A percentile compares a stretch with the other conserved stretches of the same genome.
Evolutionary conservation across 2,329 filamentous ascomycete species (phyloP).

Genomic region (Ophiocordyceps robertsii): DNA sequence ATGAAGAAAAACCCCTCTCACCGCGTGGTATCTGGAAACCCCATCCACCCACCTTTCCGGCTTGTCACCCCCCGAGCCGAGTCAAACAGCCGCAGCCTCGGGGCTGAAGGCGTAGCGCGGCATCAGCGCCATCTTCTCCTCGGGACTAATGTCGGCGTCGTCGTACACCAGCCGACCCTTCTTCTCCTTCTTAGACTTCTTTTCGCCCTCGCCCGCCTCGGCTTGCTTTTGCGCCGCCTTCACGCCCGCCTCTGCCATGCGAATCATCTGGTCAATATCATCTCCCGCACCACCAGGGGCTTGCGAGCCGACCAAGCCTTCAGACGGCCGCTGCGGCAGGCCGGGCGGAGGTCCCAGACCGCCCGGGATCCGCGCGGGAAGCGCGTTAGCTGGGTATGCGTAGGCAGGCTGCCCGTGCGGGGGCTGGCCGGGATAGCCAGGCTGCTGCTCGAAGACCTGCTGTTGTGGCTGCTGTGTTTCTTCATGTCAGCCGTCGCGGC

Average conservation of each 20-base stretch:
- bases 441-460: slow-evolving; percentile 9
- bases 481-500: no score
- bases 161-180: slow-evolving; percentile 67
- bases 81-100: background rate
- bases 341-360: slow-evolving; percentile 23
- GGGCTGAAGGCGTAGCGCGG: slow-evolving; percentile 56
- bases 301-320: slow-evolving; percentile 14
- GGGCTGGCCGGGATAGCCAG: slow-evolving; percentile 10
- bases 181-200: slow-evolving; percentile 52
- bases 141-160: slow-evolving; percentile 66
- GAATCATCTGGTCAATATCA: slow-evolving; percentile 52
- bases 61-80: background rate
- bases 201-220: slow-evolving; percentile 37
- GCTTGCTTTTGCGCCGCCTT: slow-evolving; percentile 26
- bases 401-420: slow-evolving; percentile 11
- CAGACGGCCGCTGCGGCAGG: slow-evolving; percentile 28
- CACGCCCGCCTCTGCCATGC: slow-evolving; percentile 50
- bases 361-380: slow-evolving; percentile 32
- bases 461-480: slow-evolving; percentile 8
- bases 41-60: background rate
- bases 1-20: background rate
- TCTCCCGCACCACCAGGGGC: slow-evolving; percentile 26
- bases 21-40: background rate
- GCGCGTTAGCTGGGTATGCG: slow-evolving; percentile 22
- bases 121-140: slow-evolving; percentile 77